Conservation (phyloP, 2,329 filamentous ascomycete species). For the Ceratocystis variospora region DNA sequence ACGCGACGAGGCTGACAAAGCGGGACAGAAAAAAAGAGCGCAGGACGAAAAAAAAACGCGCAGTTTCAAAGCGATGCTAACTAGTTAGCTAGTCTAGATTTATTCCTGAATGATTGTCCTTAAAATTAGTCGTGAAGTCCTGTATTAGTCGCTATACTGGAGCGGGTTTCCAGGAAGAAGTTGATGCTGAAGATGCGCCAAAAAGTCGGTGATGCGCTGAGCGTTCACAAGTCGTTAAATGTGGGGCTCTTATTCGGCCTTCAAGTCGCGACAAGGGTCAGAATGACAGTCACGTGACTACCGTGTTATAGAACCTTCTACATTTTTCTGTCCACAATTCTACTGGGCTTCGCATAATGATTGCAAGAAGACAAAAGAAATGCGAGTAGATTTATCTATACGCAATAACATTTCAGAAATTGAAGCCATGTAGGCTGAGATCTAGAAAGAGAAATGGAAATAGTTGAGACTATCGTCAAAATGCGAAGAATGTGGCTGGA, state of each 20-base stretch:
- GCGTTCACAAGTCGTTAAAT: not conserved
- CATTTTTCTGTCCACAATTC: no score
- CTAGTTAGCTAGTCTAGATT: not conserved
- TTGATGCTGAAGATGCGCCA: conserved; percentile 1
- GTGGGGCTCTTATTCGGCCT: not conserved
- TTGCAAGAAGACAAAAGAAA: no score
- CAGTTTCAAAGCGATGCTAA: not conserved
- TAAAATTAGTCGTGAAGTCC: no score
- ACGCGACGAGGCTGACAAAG: conserved; percentile 15
- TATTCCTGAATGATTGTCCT: not conserved
- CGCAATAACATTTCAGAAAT: no score
- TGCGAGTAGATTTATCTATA: no score
- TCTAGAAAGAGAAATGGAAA: no score
- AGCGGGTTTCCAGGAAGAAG: not conserved
- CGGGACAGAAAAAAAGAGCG: not conserved
- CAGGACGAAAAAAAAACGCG: not conserved
- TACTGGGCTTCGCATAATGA: no score
- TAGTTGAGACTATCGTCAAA: no score
- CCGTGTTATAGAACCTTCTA: no score
- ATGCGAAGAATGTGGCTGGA: no score
- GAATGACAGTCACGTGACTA: not conserved
- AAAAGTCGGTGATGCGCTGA: not conserved
- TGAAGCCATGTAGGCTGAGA: no score
- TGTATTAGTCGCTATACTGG: not conserved
- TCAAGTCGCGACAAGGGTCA: not conserved